These are phyloP conservation scores for Juglanconis juglandina DNA, from an alignment of 2,329 filamentous ascomycete genomes.

Conservation along the genomic window DNA sequence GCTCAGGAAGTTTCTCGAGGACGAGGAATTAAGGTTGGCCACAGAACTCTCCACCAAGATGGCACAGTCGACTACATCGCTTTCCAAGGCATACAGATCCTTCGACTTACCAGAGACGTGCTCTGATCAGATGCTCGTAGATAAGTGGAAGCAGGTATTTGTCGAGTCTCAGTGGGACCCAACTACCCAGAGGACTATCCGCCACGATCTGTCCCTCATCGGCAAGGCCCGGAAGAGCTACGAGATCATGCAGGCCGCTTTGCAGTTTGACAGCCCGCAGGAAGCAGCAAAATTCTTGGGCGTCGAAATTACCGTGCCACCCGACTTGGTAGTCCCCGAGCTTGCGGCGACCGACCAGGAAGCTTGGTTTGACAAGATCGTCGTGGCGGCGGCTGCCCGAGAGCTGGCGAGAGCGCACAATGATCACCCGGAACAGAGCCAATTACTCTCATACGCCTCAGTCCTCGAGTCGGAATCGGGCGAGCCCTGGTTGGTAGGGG, in stretches of 20 bases:
- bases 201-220: constrained; percentile 27
- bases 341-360: constrained; percentile 8
- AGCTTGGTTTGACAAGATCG: constrained; percentile 11
- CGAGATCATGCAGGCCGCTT: constrained; percentile 19
- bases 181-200: constrained; percentile 17
- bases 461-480: constrained; percentile 5
- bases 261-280: constrained; percentile 18
- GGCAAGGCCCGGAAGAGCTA: constrained; percentile 23
- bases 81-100: constrained; percentile 12
- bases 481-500: constrained; percentile 4
- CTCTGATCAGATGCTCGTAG: background rate
- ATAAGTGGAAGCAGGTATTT: constrained; percentile 22
- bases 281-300: constrained; percentile 23
- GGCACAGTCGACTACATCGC: background rate
- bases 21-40: constrained; percentile 9
- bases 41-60: constrained; percentile 12
- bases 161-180: background rate
- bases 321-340: constrained; percentile 7
- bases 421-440: background rate
- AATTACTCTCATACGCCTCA: background rate
- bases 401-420: constrained; percentile 2
- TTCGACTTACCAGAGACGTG: constrained; percentile 1
- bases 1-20: constrained; percentile 13
- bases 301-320: constrained; percentile 9
- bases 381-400: constrained; percentile 11